Base-by-base conservation (phyloP, 78 protist genomes). In the Guillardia theta region DNA sequence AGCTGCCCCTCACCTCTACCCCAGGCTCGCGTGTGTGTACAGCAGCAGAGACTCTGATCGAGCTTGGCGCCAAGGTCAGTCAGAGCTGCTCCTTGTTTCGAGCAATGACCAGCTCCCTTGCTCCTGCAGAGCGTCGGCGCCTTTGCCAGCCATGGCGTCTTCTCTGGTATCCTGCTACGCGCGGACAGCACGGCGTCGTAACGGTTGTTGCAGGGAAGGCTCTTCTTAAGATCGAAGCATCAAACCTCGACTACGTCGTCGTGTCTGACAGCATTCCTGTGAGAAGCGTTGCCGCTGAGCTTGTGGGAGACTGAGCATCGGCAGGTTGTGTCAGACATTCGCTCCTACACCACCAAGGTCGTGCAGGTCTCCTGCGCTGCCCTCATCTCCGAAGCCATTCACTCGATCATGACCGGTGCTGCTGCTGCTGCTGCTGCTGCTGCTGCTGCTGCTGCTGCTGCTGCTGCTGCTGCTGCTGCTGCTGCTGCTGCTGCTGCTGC, bases 321-420 rank as follows among this genome's bases (percentile, higher is more conserved):
- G 88, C 5, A 77, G 6, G 15, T 6, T 4, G 37, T 24, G 9
- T 37, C 88, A 33, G 88, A 77, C 41, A 5, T 21, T 33, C 22
- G 45, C 48, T 4, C 43, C 88, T 5, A 4, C 78, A 24, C 6
- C 15, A 6, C 41, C 78, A 43, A 78, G 90, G 15, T 43, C n/a
- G 50, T 12, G 90, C 90, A 78, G 90, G 90, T 78, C 43, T 78
- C 90, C 37, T 78, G 90, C 48, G 90, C 90, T 18, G 48, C 90
- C 15, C 10, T 36, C 50, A 78, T 78, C 48, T 78, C 90, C n/a
- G 90, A 78, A 50, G 90, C 90, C 37, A 78, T 78, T 48, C 43
- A 37, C 50, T 18, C 90, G 53, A 78, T 30, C 33, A 37, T 43
- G 43, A 37, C 45, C 0, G n/a, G n/a, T n/a, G n/a, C n/a, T n/a